A percentile compares a stretch with the other conserved stretches of the same genome.
These are phyloP conservation scores for Euphorbia tirucalli DNA, from an alignment of 345 rosid genomes.

Conservation along the genomic window DNA sequence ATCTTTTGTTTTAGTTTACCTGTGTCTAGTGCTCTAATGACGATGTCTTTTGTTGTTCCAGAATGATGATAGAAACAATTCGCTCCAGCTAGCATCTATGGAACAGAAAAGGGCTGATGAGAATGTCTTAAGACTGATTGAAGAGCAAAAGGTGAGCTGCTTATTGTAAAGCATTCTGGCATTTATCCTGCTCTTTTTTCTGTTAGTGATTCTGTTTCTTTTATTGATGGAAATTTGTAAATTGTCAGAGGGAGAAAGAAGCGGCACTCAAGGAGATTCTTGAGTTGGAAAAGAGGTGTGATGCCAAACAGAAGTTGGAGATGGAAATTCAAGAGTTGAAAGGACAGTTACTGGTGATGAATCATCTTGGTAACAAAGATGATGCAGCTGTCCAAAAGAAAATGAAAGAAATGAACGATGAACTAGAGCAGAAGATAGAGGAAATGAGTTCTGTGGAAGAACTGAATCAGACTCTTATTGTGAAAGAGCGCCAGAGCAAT, in stretches of 20 bases:
- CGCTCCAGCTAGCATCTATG: constrained; percentile 73
- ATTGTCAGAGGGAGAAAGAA: constrained; percentile 74
- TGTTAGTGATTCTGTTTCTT: constrained; percentile 1
- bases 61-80: constrained; percentile 55
- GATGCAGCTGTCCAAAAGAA: constrained; percentile 59
- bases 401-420: constrained; percentile 68
- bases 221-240: constrained; percentile 5
- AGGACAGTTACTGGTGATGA: constrained; percentile 76
- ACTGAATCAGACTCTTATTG: constrained; percentile 35
- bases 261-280: constrained; percentile 57
- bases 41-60: constrained; percentile 28
- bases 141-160: constrained; percentile 67
- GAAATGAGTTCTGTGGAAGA: constrained; percentile 34
- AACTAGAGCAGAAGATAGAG: constrained; percentile 47
- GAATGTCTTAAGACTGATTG: constrained; percentile 64
- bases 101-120: constrained; percentile 78
- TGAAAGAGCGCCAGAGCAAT: constrained; percentile 55
- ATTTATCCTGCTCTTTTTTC: neutral
- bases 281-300: constrained; percentile 60
- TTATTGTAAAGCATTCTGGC: neutral
- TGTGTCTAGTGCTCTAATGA: constrained; percentile 14
- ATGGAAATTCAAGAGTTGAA: constrained; percentile 83
- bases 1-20: neutral
- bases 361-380: constrained; percentile 73
- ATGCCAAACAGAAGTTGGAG: constrained; percentile 73